Evolutionary conservation across 83 land plant species (phyloP).

Genomic region (Larix sibirica): DNA sequence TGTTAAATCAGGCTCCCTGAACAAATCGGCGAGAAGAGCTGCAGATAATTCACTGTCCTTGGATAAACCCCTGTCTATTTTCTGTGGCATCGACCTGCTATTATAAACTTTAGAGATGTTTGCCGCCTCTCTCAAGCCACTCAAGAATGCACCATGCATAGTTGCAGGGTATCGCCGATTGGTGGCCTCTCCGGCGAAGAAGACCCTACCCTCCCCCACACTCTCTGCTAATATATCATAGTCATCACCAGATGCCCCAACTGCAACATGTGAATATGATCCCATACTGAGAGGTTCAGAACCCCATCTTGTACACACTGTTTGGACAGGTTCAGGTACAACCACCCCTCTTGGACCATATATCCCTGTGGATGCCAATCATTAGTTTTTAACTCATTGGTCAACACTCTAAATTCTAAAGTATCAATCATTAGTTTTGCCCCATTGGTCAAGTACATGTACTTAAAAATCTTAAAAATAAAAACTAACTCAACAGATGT

Average conservation of each 20-base stretch:
- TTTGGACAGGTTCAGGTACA: constrained; percentile 91
- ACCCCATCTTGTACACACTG: constrained; percentile 95
- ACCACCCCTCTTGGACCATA: constrained; percentile 74
- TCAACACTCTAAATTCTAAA: background rate
- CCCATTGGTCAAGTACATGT: background rate
- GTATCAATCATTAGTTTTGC: background rate
- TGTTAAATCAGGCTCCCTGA: constrained; percentile 65
- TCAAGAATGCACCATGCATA: constrained; percentile 98
- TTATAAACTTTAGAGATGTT: constrained; percentile 67
- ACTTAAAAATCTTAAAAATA: too few relatives aligned
- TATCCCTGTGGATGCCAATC: constrained; percentile 38
- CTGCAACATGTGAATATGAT: constrained; percentile 94
- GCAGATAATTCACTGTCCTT: constrained; percentile 39
- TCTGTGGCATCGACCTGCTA: constrained; percentile 19
- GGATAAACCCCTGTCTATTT: constrained; percentile 21
- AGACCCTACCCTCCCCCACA: constrained; percentile 74
- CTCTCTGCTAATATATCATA: constrained; percentile 94
- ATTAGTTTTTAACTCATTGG: background rate
- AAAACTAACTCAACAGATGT: background rate
- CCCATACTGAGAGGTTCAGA: constrained; percentile 83
- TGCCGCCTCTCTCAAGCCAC: constrained; percentile 97
- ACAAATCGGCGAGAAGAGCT: constrained; percentile 49
- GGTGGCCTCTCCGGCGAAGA: constrained; percentile 99
- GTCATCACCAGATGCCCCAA: constrained; percentile 91
- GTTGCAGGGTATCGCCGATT: constrained; percentile 92